Evolutionary conservation across 495 filamentous ascomycete genomes (phyloP).

Genomic region (Penicillium subrubescens): DNA sequence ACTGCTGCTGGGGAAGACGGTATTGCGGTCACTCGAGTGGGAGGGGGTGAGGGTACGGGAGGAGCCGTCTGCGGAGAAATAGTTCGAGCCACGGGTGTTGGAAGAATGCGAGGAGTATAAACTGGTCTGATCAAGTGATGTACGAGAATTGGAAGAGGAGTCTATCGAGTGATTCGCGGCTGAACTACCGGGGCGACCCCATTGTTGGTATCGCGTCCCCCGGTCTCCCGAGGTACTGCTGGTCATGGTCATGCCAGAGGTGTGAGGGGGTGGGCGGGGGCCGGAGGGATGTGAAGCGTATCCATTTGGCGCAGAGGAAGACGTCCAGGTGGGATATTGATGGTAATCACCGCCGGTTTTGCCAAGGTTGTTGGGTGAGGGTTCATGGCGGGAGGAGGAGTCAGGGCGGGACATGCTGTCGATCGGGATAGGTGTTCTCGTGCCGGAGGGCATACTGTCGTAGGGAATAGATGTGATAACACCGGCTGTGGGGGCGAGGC

Average conservation of each 20-base stretch:
- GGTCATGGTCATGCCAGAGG: conserved; percentile 65
- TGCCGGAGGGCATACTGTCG: conserved; percentile 69
- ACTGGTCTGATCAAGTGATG: conserved; percentile 70
- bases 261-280: conserved; percentile 70
- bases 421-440: conserved; percentile 68
- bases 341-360: conserved; percentile 80
- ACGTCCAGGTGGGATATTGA: conserved; percentile 81
- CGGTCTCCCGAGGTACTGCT: conserved; percentile 64
- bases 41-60: conserved; percentile 58
- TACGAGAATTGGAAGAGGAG: conserved; percentile 69
- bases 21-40: conserved; percentile 43
- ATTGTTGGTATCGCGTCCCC: conserved; percentile 71
- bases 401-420: conserved; percentile 76
- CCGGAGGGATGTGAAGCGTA: conserved; percentile 62
- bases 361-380: conserved; percentile 78
- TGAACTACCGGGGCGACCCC: conserved; percentile 61
- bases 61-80: conserved; percentile 66
- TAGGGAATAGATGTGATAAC: conserved; percentile 90
- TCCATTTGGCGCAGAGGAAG: conserved; percentile 43
- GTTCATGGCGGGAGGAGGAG: conserved; percentile 66
- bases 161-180: conserved; percentile 64
- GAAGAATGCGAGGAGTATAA: conserved; percentile 62
- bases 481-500: conserved; percentile 76
- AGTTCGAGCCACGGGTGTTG: conserved; percentile 61
- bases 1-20: conserved; percentile 28